These are phyloP conservation scores for Microdochium bolleyi DNA, from an alignment of 2,329 filamentous ascomycete genomes.

Conservation along the genomic window DNA sequence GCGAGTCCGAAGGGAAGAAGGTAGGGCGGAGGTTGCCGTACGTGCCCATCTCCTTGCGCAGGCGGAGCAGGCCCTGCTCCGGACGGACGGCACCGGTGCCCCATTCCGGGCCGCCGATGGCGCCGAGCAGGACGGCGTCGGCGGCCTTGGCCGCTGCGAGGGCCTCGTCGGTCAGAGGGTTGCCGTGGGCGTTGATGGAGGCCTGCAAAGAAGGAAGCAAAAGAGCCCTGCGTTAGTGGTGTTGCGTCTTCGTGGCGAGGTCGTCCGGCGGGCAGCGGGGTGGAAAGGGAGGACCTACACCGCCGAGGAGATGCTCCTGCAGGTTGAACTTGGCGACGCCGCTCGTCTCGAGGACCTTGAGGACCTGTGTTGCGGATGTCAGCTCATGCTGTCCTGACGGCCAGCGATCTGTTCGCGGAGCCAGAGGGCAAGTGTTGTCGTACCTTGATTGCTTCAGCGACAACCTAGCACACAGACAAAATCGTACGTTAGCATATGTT, in stretches of 20 bases:
- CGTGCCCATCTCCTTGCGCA: constrained; percentile 88
- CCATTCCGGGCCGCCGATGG: constrained; percentile 96
- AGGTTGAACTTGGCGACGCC: constrained; percentile 76
- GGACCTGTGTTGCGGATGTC: constrained; percentile 44
- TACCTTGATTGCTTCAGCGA: constrained; percentile 81
- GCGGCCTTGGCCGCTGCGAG: constrained; percentile 76
- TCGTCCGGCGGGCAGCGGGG: constrained; percentile 1
- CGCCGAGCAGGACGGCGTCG: constrained; percentile 84
- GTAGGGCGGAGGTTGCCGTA: constrained; percentile 95
- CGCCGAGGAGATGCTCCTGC: constrained; percentile 82
- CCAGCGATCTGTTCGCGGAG: neutral
- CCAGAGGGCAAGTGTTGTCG: constrained; percentile 5
- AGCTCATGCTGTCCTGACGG: neutral
- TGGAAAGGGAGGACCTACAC: constrained; percentile 52
- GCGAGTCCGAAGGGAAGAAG: constrained; percentile 83
- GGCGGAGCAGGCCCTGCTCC: constrained; percentile 82
- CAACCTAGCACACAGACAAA: constrained; percentile 42
- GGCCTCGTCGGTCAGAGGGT: constrained; percentile 73
- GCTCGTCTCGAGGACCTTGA: constrained; percentile 70
- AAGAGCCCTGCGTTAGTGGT: neutral
- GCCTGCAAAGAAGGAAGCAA: constrained; percentile 41
- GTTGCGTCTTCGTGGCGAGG: constrained; percentile 5
- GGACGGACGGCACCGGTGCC: constrained; percentile 81
- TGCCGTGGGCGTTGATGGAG: constrained; percentile 78
- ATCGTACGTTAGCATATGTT: neutral